Base-by-base conservation (phyloP, 768 basidiomycete genomes). In the Boletus speciosus region DNA sequence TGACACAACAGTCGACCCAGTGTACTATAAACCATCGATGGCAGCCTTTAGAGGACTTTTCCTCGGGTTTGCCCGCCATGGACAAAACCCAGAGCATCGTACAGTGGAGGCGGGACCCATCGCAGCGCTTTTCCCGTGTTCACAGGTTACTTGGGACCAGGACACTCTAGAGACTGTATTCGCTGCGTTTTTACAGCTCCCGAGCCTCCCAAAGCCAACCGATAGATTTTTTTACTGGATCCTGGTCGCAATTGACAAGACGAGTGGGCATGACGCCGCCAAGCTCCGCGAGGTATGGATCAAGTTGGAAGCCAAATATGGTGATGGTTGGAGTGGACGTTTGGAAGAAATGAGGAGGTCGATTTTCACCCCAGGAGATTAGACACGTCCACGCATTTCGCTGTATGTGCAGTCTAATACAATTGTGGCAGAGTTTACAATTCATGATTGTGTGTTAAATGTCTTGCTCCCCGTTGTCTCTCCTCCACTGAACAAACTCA, bases 401-500 rank as follows among this genome's bases (percentile, higher is more conserved):
- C 31, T 46, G 49, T 41, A 36, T 52, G 44, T 19, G 38, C 51
- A 35, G 11, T 51, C 49, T 35, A 41, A 49, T 59, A 55, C 50
- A 51, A 21, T 56, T 45, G 50, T 45, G 15, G 47, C 27, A 57
- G 51, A 48, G 41, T 55, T 54, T 54, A 52, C 57, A 53, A 49
- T 38, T 35, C 21, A 38, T 44, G 37, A 29, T 40, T 40, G 45
- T 19, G 32, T 9, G 32, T 62, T 60, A 72, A 52, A 76, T 69
- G 52, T 65, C 47, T 10, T 66, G 48, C 35, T 72, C 76, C 19
- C 76, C 78, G 37, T 79, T 78, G 41, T 67, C 69, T 52, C 74
- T 74, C 67, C 91, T 81, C 92, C 93, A 94, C 35, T 76, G 74
- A 55, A 81, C 74, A 68, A 86, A 96, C 54, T 93, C 86, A 35